Evolutionary conservation across 768 basidiomycete genomes (phyloP), one percentile per base, ranked within the genome.

Genomic region (Phylloporus sp.): DNA sequence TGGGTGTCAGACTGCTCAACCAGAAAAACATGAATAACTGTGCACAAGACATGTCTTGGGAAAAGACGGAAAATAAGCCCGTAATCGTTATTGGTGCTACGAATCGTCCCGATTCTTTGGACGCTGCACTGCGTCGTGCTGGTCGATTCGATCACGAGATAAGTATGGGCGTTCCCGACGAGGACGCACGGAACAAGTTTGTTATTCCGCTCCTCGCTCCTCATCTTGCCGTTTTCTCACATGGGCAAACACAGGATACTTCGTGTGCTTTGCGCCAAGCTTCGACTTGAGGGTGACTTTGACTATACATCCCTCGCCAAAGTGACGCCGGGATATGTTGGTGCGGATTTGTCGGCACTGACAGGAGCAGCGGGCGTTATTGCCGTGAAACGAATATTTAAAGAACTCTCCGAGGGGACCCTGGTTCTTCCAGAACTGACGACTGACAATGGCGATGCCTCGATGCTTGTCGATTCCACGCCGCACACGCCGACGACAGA

Each of bases 141-240:
- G 96, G 96, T 6, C 72, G 96, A 27, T 99, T 99, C 50, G 96
- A 98, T 61, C 90, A 94, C 55, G 96, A 99, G 68, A 97, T 99
- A 40, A 86, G 89, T 41, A 93, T 98, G 89, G 89, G 89, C 11
- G 95, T 99, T 4, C 96, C 96, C 3, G 91, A 94, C 56, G 87
- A 96, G 50, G 82, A 82, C 44, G 93, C 86, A 0, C 75, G 96
- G 46, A 85, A 86, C 52, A 86, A 93, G 95, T 97, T 46, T 55
- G 84, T 71, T 27, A 17, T 13, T 21, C 11, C 15, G 8, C 7
- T 13, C 4, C 22, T 23, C 2, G 3, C 13, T n/a, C 29, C 15
- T 22, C 4, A 2, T 14, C 13, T 36, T 14, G 20, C 9, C 1
- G 20, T 6, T 21, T 40, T 37, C 37, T 43, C 2, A 42, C 22